A percentile compares a stretch with the other conserved stretches of the same genome.
phyloP scores from a whole-genome alignment of 805 yeast species.

The Clavispora asparagi region DNA sequence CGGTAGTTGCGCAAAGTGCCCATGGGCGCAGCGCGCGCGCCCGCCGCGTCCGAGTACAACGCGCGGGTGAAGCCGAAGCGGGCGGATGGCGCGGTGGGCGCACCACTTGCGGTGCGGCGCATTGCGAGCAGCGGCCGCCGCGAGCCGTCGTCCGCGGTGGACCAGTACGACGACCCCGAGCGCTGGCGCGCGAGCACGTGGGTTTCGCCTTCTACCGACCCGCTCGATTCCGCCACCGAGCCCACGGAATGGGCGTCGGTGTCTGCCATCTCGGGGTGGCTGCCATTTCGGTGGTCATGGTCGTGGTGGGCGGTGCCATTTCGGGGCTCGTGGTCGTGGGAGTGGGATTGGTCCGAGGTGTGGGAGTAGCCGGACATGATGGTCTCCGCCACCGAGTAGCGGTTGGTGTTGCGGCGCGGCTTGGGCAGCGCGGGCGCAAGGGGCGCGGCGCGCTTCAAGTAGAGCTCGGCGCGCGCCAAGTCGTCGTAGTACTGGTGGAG shows the following conservation, averaged over 20 bases:
- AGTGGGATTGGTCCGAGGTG: not conserved
- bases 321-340: too few species aligned
- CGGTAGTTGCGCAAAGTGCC: constrained; percentile 19
- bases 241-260: too few species aligned
- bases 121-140: constrained; percentile 25
- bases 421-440: constrained; percentile 3
- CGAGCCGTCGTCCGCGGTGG: constrained; percentile 20
- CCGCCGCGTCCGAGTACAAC: constrained; percentile 25
- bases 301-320: too few species aligned
- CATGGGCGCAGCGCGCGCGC: constrained; percentile 10
- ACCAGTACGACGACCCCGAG: constrained; percentile 34
- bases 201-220: too few species aligned
- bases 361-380: constrained; percentile 9
- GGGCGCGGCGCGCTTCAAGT: constrained; percentile 27
- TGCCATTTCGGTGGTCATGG: not conserved
- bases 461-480: constrained; percentile 33
- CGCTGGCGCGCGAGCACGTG: constrained; percentile 14
- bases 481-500: constrained; percentile 42
- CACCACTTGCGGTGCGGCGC: not conserved
- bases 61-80: constrained; percentile 41
- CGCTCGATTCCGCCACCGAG: too few species aligned
- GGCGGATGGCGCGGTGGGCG: not conserved
- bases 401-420: constrained; percentile 6
- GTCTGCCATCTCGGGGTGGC: too few species aligned
- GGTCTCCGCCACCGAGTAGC: constrained; percentile 19